Evolutionary conservation across 352 stramenopile species (phyloP).

Genomic region (Phytophthora agathidicida): DNA sequence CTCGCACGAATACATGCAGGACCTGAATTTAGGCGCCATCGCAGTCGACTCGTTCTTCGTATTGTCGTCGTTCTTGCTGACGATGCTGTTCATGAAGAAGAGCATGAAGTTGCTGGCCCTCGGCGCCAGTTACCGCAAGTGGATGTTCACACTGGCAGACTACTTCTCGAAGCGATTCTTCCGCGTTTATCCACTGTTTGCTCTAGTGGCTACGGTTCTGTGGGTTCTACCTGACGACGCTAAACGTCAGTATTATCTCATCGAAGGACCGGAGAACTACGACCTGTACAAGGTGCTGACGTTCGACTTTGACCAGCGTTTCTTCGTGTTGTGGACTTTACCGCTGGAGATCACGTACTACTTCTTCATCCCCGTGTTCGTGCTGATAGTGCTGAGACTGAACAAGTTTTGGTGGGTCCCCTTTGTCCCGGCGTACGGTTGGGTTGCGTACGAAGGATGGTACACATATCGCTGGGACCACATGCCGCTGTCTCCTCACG

Average conservation of each 20-base stretch:
- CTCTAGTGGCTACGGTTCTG: constrained; percentile 29
- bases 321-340: constrained; percentile 50
- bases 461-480: constrained; percentile 26
- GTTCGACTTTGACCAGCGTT: constrained; percentile 38
- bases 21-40: constrained; percentile 27
- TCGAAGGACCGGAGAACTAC: constrained; percentile 31
- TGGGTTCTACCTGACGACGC: constrained; percentile 30
- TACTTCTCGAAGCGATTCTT: constrained; percentile 42
- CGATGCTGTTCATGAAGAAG: constrained; percentile 44
- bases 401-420: constrained; percentile 26
- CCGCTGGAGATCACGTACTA: constrained; percentile 42
- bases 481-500: constrained; percentile 21
- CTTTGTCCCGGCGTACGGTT: constrained; percentile 28
- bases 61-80: constrained; percentile 47
- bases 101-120: constrained; percentile 21
- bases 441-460: constrained; percentile 27
- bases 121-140: constrained; percentile 18
- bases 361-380: constrained; percentile 42
- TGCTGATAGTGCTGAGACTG: constrained; percentile 24
- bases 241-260: constrained; percentile 28
- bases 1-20: constrained; percentile 31
- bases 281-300: constrained; percentile 44
- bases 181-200: constrained; percentile 60
- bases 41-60: constrained; percentile 52
- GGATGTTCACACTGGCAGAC: constrained; percentile 35